Evolutionary conservation across 148 eudicot genomes (phyloP), one percentile per base, ranked within the genome.

Genomic region (Vaccinium corymbosum): DNA sequence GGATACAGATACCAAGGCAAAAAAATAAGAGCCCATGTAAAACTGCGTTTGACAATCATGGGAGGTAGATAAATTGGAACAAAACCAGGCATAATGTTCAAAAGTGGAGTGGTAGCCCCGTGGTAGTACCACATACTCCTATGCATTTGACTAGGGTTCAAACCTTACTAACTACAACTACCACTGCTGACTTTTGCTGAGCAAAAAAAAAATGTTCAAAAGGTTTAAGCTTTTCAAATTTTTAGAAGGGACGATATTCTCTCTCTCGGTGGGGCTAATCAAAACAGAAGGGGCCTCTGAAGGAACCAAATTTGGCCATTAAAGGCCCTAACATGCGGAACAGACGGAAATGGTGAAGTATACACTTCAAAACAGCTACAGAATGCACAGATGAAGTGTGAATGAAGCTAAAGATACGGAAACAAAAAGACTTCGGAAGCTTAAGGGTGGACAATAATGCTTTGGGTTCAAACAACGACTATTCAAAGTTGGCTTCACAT

Each of bases 271-370:
- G 46, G 6, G 46, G 46, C 46, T 42, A 42, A 42, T 62, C 68
- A n/a, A 8, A 2, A 62, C 68, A 62, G 68, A 62, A n/a, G 68
- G 27, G 0, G 68, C 22, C n/a, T 16, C 25, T 35, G 7, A 70
- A 70, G 7, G 17, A 29, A 27, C 25, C 72, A 29, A 25, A 70
- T 3, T 70, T 25, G 50, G 25, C 49, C 22, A n/a, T 76, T 13
- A 76, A 27, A 76, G 51, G 55, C 32, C 56, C 55, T 76, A 46
- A 46, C 53, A 76, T 10, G 55, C 55, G 48, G 79, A 76, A 76
- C 56, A 76, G 1, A 68, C 22, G 32, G 19, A 72, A 46, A 35
- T 35, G 38, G 19, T 38, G 9, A 16, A 38, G 1, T 76, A 76
- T 76, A 20, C 15, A 19, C 55, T 46, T 20, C 27, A 76, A 20